Base-by-base conservation (phyloP, 805 yeast species). In the Candida lessepsii region DNA sequence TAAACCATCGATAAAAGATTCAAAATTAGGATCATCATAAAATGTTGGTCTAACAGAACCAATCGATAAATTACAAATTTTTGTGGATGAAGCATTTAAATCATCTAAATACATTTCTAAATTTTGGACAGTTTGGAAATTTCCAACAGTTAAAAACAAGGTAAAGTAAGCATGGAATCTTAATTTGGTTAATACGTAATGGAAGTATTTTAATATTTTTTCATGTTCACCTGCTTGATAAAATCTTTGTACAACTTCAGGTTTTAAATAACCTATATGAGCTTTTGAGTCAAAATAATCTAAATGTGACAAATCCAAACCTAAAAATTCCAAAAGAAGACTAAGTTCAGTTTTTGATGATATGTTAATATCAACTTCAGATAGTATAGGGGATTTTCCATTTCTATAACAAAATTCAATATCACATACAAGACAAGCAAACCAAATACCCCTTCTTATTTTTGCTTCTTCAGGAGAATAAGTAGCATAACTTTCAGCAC, bases 351-450 rank as follows among this genome's bases (percentile, higher is more conserved):
- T 35, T 17, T 34, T 39, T 24, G 42, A 17, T 3, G 38, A 20
- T 2, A 36, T n/a, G 13, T 23, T 23, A 7, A 39, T 16, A 33
- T 39, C 42, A 7, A 15, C 6, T 9, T 21, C 18, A 45, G 62
- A 61, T 9, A 66, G 50, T 24, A 65, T 39, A 1, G 72, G 71
- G 1, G 72, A 63, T 37, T 64, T 67, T 1, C 72, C 74, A 35
- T 52, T 46, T 28, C 70, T 56, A 47, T 57, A 66, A 42, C 68
- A 61, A 13, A 59, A 52, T 40, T 68, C 74, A 42, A 58, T 57
- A 35, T 67, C 72, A 35, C 54, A 57, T 35, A 46, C 54, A 27
- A 57, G 60, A 40, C 70, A 64, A 20, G 54, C 47, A 53, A 60
- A 51, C 74, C 74, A 68, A 1, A 66, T 27, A 9, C 44, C 46